These are phyloP conservation scores for Talaromyces sp. DNA, from an alignment of 2,329 filamentous ascomycete species.

Conservation along the genomic window DNA sequence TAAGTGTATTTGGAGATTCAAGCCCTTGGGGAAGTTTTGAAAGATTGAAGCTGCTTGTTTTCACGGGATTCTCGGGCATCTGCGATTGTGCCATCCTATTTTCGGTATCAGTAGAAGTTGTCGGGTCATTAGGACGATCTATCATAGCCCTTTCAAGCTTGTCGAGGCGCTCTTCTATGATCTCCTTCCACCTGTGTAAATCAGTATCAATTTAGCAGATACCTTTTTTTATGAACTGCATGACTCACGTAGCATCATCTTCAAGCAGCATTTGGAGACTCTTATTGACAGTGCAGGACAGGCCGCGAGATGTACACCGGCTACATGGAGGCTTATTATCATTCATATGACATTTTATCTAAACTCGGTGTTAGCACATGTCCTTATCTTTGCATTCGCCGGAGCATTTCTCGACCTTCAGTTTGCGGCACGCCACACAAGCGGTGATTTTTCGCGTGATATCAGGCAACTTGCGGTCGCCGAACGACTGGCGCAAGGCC, in stretches of 20 bases:
- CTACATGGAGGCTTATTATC: conserved; percentile 35
- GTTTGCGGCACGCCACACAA: conserved; percentile 24
- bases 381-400: not conserved
- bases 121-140: not conserved
- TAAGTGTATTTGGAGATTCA: not conserved
- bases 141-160: not conserved
- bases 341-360: conserved; percentile 41
- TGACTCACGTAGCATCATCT: conserved; percentile 27
- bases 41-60: not conserved
- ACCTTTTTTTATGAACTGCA: not conserved
- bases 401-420: conserved; percentile 16
- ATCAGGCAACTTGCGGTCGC: conserved; percentile 29
- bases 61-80: not conserved
- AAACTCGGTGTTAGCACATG: not conserved
- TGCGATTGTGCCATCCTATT: not conserved
- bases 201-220: not conserved
- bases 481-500: conserved; percentile 29
- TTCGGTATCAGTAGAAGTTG: not conserved
- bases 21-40: not conserved
- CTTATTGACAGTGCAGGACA: conserved; percentile 39
- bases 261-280: conserved; percentile 41
- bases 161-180: not conserved
- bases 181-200: not conserved
- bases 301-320: conserved; percentile 36
- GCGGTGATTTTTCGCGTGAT: conserved; percentile 29